Conservation (phyloP, 345 rosid genomes). For the Pistacia atlantica region DNA sequence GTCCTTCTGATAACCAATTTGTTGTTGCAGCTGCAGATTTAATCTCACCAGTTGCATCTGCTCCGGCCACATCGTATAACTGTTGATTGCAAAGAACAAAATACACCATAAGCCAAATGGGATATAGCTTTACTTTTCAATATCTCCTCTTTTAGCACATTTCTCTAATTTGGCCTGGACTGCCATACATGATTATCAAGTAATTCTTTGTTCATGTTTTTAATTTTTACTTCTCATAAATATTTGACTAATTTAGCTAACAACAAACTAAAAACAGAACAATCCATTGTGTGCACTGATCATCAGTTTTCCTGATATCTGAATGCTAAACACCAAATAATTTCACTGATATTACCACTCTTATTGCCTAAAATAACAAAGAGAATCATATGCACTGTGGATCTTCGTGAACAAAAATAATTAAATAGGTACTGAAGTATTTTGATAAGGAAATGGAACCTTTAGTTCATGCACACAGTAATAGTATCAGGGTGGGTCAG, state of each 20-base stretch:
- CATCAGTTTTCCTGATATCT: neutral
- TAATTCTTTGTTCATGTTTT: neutral
- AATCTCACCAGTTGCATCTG: slow-evolving; percentile 66
- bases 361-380: neutral
- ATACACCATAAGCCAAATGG: neutral
- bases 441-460: neutral
- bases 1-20: slow-evolving; percentile 59
- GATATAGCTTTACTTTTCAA: neutral
- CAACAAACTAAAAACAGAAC: neutral
- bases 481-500: too few relatives aligned
- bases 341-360: neutral
- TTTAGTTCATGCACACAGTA: neutral
- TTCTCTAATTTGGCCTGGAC: neutral
- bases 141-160: neutral
- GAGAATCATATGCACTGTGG: neutral
- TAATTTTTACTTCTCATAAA: neutral
- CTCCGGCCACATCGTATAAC: slow-evolving; percentile 74
- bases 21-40: slow-evolving; percentile 54
- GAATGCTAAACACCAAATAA: slow-evolving; percentile 11
- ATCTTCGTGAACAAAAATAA: neutral
- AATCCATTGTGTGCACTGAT: neutral
- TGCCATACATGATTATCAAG: neutral
- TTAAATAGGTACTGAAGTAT: neutral
- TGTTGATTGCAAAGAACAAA: slow-evolving; percentile 24
- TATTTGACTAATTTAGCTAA: neutral